Conservation (phyloP, 1,284 basidiomycete genomes). For the Tilletiaria anomala region DNA sequence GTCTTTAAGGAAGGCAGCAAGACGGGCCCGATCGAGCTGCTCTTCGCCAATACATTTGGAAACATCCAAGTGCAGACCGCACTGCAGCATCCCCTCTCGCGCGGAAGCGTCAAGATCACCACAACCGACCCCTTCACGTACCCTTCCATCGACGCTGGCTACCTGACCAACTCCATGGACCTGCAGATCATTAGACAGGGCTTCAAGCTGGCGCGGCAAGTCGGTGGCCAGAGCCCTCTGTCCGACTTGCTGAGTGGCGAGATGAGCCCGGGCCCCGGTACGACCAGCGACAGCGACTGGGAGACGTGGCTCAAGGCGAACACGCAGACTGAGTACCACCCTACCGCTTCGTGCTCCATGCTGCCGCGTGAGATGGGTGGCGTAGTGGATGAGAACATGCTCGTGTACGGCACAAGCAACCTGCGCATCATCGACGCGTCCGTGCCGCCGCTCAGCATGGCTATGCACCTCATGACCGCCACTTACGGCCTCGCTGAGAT, state of each 20-base stretch:
- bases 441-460: constrained; percentile 39
- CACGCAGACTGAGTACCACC: constrained; percentile 41
- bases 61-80: constrained; percentile 17
- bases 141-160: constrained; percentile 27
- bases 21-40: constrained; percentile 22
- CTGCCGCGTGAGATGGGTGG: constrained; percentile 51
- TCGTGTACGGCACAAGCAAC: constrained; percentile 54
- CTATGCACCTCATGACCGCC: constrained; percentile 45
- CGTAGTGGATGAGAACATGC: constrained; percentile 52
- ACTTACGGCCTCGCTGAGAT: constrained; percentile 48
- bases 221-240: constrained; percentile 13
- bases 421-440: constrained; percentile 44
- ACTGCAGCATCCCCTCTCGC: constrained; percentile 30
- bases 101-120: constrained; percentile 21
- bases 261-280: constrained; percentile 5
- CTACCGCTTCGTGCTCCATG: constrained; percentile 53
- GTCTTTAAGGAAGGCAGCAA: constrained; percentile 7
- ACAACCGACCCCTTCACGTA: constrained; percentile 14
- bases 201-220: constrained; percentile 19
- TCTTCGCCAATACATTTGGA: constrained; percentile 19
- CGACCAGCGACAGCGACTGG: constrained; percentile 11
- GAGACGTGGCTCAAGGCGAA: constrained; percentile 26
- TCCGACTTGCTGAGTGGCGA: constrained; percentile 7
- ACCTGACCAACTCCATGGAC: constrained; percentile 17
- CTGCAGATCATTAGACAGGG: constrained; percentile 19